These are phyloP conservation scores for Dothistroma septosporum DNA, from an alignment of 2,329 filamentous ascomycete species.

Conservation along the genomic window DNA sequence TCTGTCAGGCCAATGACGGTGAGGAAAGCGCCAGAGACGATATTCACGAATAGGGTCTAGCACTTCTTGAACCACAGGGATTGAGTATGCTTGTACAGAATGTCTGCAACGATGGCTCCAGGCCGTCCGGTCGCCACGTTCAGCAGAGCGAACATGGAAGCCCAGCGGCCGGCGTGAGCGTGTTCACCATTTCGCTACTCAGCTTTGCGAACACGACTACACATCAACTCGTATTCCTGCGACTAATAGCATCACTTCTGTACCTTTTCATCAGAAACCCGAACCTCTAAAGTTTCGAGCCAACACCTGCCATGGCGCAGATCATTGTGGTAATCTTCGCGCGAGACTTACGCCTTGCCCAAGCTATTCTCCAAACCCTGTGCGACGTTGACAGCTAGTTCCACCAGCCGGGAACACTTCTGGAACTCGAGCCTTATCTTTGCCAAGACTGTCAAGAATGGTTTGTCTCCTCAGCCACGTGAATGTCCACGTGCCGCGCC, in stretches of 20 bases:
- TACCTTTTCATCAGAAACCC: background rate
- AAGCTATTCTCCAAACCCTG: background rate
- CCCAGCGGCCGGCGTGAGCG: constrained; percentile 53
- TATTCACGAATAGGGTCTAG: constrained; percentile 53
- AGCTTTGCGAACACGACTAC: too few species aligned
- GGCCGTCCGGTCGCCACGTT: constrained; percentile 64
- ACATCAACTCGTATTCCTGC: too few species aligned
- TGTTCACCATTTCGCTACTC: too few species aligned
- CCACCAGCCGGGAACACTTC: background rate
- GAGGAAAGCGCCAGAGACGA: constrained; percentile 56
- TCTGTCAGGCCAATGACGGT: constrained; percentile 60
- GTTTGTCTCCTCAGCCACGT: background rate
- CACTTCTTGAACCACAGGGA: constrained; percentile 62
- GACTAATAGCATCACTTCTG: background rate
- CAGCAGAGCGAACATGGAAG: constrained; percentile 70
- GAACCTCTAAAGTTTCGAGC: background rate
- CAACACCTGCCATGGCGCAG: background rate
- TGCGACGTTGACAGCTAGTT: background rate
- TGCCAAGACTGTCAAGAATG: background rate
- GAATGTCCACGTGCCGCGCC: background rate
- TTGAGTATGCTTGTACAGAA: constrained; percentile 50
- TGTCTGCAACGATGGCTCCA: constrained; percentile 58
- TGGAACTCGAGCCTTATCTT: background rate
- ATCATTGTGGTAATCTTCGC: background rate
- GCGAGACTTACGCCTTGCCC: background rate